Conservation (phyloP, 1,284 basidiomycete genomes). For the Exsudoporus floridanus region DNA sequence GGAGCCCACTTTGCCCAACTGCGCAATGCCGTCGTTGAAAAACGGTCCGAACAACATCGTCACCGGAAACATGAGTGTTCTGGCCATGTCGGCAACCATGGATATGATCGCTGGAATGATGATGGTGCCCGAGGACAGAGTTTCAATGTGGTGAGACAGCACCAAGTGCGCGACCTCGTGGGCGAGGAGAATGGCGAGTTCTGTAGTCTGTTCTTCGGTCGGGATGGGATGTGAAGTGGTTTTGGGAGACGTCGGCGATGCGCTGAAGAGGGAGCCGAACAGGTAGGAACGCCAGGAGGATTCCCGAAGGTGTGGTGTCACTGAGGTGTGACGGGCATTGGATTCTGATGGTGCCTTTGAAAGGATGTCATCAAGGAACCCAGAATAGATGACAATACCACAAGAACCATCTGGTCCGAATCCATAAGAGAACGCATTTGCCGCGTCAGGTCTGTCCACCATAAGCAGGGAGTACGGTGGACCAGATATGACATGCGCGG, state of each 20-base stretch:
- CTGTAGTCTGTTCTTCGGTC: constrained; percentile 75
- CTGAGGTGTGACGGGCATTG: constrained; percentile 8
- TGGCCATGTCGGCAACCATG: constrained; percentile 69
- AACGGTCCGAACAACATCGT: constrained; percentile 90
- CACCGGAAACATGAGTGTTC: constrained; percentile 79
- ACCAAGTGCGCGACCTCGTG: constrained; percentile 88
- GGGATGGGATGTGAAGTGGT: constrained; percentile 49
- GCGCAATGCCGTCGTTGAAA: constrained; percentile 85
- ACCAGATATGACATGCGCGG: constrained; percentile 64
- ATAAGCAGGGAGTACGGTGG: constrained; percentile 85
- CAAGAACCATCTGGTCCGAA: constrained; percentile 88
- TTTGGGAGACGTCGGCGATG: constrained; percentile 32
- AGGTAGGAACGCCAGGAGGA: constrained; percentile 50
- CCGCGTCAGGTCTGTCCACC: constrained; percentile 75
- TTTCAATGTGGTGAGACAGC: constrained; percentile 86
- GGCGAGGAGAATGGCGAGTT: constrained; percentile 82
- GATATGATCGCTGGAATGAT: constrained; percentile 79
- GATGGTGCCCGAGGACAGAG: constrained; percentile 77
- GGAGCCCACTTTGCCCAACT: constrained; percentile 72
- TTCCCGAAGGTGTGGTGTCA: constrained; percentile 24
- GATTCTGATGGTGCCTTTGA: constrained; percentile 39
- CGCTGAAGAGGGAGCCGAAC: constrained; percentile 46
- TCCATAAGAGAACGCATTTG: constrained; percentile 89
- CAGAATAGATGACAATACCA: constrained; percentile 87
- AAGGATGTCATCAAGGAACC: constrained; percentile 81